Evolutionary conservation across 2,329 filamentous ascomycete species (phyloP).

Genomic region (Lasiodiplodia hormozganensis): DNA sequence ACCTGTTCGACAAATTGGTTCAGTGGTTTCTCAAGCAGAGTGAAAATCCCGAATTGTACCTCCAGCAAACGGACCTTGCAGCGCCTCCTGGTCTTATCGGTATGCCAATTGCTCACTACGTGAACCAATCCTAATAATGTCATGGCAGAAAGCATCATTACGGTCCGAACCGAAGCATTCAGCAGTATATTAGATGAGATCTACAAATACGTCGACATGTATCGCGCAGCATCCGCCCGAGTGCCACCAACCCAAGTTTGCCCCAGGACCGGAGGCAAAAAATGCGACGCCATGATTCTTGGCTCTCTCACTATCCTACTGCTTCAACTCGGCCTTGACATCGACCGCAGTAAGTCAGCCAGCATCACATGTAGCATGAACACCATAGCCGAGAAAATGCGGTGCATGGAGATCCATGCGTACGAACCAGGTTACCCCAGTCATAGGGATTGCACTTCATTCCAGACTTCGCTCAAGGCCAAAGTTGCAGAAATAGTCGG

Average conservation of each 20-base stretch:
- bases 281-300: background rate
- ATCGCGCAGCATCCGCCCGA: background rate
- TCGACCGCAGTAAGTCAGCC: no score
- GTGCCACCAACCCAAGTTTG: background rate
- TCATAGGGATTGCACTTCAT: no score
- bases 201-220: background rate
- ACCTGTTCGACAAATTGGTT: background rate
- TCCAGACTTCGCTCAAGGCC: no score
- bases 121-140: no score
- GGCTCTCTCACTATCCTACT: background rate
- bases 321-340: background rate
- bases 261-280: no score
- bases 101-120: background rate
- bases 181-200: background rate
- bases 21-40: no score
- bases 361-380: no score
- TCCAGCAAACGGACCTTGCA: no score
- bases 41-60: fast-evolving
- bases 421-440: fast-evolving
- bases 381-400: no score
- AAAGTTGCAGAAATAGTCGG: no score
- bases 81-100: no score
- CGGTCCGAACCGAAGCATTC: fast-evolving
- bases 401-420: no score
- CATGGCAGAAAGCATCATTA: background rate